Percentiles rank a stretch among this genome's conserved stretches.
These are phyloP conservation scores for Zygosaccharomyces sapae DNA, from an alignment of 1,139 yeast genomes.

Conservation along the genomic window DNA sequence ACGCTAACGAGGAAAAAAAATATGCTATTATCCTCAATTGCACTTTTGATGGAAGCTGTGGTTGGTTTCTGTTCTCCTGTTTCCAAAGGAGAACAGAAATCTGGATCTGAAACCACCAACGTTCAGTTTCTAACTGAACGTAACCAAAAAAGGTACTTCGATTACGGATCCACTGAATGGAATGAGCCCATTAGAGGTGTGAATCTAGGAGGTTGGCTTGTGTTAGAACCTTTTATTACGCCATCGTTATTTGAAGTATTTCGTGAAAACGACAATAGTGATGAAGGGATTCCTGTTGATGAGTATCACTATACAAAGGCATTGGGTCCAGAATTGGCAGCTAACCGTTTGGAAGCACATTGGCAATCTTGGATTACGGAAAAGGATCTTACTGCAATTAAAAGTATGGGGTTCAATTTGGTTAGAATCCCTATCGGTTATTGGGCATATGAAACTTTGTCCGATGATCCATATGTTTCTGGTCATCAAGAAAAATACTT, in stretches of 20 bases:
- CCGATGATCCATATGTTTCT: constrained; percentile 78
- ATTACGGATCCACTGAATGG: constrained; percentile 20
- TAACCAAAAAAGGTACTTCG: constrained; percentile 27
- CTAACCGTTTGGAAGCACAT: constrained; percentile 53
- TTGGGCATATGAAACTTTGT: constrained; percentile 77
- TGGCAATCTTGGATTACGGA: constrained; percentile 81
- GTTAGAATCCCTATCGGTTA: constrained; percentile 93
- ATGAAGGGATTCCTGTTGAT: constrained; percentile 64
- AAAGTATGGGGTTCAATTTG: constrained; percentile 66
- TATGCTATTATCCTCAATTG: not conserved
- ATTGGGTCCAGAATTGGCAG: constrained; percentile 62
- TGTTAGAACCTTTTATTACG: constrained; percentile 79
- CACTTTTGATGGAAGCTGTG: constrained; percentile 1
- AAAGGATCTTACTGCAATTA: constrained; percentile 61
- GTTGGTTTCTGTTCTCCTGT: not conserved
- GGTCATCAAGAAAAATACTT: constrained; percentile 78
- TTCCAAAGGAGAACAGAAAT: not conserved
- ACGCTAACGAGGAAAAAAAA: not conserved
- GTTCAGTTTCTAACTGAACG: constrained; percentile 23
- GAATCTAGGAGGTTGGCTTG: constrained; percentile 90
- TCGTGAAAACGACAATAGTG: constrained; percentile 28
- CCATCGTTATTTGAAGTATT: constrained; percentile 68
- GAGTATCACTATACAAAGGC: constrained; percentile 67
- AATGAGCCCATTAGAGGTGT: constrained; percentile 58
- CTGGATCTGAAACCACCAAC: not conserved